Conservation (phyloP, 2,329 filamentous ascomycete genomes). For the Clarireedia monteithiana region DNA sequence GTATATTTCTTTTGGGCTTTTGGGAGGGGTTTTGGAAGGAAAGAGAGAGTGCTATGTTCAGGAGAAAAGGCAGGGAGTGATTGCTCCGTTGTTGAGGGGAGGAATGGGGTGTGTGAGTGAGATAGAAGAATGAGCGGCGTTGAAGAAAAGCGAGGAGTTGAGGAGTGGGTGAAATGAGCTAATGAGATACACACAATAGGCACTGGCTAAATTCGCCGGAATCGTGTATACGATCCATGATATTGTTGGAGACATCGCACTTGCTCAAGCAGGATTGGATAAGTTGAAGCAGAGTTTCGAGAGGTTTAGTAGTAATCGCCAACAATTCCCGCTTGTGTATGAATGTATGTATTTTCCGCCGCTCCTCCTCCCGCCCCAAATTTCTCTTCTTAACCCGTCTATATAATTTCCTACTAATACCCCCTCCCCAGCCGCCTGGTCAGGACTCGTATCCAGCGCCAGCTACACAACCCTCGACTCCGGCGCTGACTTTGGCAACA, state of each 20-base stretch:
- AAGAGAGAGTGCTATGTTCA: no score
- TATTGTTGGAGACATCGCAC: slow-evolving; percentile 48
- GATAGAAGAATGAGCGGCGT: no score
- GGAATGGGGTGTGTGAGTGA: no score
- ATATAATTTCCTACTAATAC: background rate
- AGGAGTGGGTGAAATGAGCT: no score
- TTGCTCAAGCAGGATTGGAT: slow-evolving; percentile 50
- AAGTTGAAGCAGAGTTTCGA: slow-evolving; percentile 60
- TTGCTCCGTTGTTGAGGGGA: no score
- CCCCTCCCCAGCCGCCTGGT: slow-evolving; percentile 49
- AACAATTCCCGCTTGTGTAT: slow-evolving; percentile 58
- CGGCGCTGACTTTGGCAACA: slow-evolving; percentile 82
- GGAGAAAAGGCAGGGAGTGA: no score
- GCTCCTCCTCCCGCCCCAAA: no score
- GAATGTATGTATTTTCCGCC: slow-evolving; percentile 33
- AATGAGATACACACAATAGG: slow-evolving; percentile 32
- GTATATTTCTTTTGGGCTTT: background rate
- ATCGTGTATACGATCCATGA: slow-evolving; percentile 59
- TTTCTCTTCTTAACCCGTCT: no score
- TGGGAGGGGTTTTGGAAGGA: no score
- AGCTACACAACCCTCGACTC: slow-evolving; percentile 62
- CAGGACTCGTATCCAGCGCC: slow-evolving; percentile 70
- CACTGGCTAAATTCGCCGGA: slow-evolving; percentile 67
- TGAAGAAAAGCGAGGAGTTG: no score
- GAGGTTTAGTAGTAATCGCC: slow-evolving; percentile 58